These are phyloP conservation scores for Kockovaella imperatae DNA, from an alignment of 768 basidiomycete species.

Conservation along the genomic window DNA sequence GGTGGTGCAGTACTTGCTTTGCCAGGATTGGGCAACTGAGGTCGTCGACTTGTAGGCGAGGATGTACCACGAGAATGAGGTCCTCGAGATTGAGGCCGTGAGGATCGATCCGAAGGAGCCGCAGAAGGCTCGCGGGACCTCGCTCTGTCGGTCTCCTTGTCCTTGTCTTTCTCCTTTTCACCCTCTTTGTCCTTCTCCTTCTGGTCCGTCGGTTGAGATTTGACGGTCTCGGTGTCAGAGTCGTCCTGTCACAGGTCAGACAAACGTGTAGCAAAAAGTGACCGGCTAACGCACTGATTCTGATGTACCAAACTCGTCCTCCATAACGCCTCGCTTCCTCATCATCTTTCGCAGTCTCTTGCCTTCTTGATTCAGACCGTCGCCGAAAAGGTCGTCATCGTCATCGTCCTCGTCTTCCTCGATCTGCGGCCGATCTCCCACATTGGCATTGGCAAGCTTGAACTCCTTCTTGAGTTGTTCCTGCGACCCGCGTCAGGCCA, in stretches of 20 bases:
- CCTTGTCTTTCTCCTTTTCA: conserved; percentile 13
- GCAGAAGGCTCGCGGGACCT: no score
- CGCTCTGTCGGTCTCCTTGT: conserved; percentile 4
- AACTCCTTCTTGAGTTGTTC: conserved; percentile 35
- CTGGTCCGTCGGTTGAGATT: conserved; percentile 7
- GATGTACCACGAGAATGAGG: conserved; percentile 15
- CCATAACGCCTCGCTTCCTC: conserved; percentile 21
- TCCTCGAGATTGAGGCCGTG: conserved; percentile 20
- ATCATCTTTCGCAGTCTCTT: conserved; percentile 31
- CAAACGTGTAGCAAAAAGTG: neutral
- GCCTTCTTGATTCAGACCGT: conserved; percentile 25
- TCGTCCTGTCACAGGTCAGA: conserved; percentile 11
- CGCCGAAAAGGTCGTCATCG: conserved; percentile 27
- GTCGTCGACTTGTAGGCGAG: conserved; percentile 14
- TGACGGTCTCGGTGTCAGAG: conserved; percentile 13
- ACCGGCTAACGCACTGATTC: conserved; percentile 15
- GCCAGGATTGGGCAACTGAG: conserved; percentile 12
- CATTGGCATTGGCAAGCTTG: conserved; percentile 32
- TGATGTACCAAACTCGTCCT: conserved; percentile 15
- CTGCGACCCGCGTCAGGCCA: conserved; percentile 7
- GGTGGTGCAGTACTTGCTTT: conserved; percentile 34
- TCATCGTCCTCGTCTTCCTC: conserved; percentile 20
- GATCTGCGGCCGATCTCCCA: conserved; percentile 34
- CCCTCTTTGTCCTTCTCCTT: conserved; percentile 19
- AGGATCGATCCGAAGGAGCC: conserved; percentile 10